Evolutionary conservation across 2,329 filamentous ascomycete genomes (phyloP).

Genomic region (Nothomitra cinnamomea): DNA sequence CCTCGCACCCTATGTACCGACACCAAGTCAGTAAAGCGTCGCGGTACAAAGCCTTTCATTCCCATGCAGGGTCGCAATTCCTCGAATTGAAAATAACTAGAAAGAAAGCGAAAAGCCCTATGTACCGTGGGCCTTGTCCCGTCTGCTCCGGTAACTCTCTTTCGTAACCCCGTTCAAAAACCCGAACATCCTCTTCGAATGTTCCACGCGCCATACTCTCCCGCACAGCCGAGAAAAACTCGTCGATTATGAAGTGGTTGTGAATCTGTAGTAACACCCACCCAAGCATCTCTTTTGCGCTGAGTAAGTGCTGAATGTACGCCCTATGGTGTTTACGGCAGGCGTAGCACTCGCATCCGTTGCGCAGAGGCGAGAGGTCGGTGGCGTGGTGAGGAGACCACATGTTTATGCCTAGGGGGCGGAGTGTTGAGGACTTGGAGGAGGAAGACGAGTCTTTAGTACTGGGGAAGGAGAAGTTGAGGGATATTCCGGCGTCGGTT

Average conservation of each 20-base stretch:
- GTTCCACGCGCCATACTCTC: constrained; percentile 38
- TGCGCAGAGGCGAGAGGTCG: constrained; percentile 43
- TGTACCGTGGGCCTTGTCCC: constrained; percentile 55
- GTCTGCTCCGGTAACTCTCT: constrained; percentile 53
- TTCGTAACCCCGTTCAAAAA: constrained; percentile 54
- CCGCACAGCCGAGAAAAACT: constrained; percentile 60
- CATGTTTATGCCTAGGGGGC: constrained; percentile 58
- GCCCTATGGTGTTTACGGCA: constrained; percentile 74
- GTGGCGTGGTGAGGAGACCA: constrained; percentile 46
- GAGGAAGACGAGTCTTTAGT: no score
- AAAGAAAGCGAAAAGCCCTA: constrained; percentile 5
- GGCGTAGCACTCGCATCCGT: constrained; percentile 61
- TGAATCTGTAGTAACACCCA: constrained; percentile 90
- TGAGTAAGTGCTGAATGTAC: constrained; percentile 72
- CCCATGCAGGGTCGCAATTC: no score
- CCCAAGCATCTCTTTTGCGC: constrained; percentile 88
- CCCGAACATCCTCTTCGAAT: constrained; percentile 35
- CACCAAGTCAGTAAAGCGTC: constrained; percentile 4
- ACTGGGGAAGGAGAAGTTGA: constrained; percentile 58
- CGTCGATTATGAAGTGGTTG: constrained; percentile 57
- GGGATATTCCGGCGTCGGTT: constrained; percentile 72
- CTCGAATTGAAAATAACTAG: background rate
- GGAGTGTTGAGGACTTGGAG: constrained; percentile 12
- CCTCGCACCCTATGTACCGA: constrained; percentile 42
- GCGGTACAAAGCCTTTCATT: no score